Evolutionary conservation across 805 yeast species (phyloP), one percentile per base, ranked within the genome.

Genomic region (Myxozyma kluyveri): DNA sequence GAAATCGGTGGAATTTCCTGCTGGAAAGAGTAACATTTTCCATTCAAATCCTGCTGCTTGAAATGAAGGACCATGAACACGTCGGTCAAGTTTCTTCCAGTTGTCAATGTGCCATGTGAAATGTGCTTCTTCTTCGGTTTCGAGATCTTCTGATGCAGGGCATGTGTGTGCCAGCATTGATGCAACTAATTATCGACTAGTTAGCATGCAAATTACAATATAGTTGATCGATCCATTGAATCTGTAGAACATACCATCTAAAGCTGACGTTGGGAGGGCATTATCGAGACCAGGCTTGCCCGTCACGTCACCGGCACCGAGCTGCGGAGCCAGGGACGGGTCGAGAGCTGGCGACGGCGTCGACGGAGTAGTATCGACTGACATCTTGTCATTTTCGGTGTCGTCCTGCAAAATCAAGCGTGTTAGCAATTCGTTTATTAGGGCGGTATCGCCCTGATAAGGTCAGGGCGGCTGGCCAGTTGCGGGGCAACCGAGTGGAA

Each of bases 11-110:
- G 32, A 22, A 40, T 52, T 53, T 22, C 59, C 93, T 44, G 77
- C 77, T 0, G 96, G 96, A 65, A 89, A 87, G 32, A 91, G 66
- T 37, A 91, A 71, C 2, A 89, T 65, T 60, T 82, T 81, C 72
- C 72, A 57, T 61, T 58, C 50, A 49, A 53, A 63, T 43, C 65
- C 67, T 21, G 68, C 65, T 45, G 64, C 49, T 52, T 61, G 60
- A 63, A 64, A 61, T 33, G 57, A 44, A 21, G 65, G 69, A 7
- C 70, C 67, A 22, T 65, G 64, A 50, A 64, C 52, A 57, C 72
- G 58, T 56, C 65, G 61, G 14, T 63, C 64, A 17, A 72, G 68
- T 47, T 59, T 61, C 40, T 63, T 59, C 68, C 77, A 75, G 62
- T 70, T 67, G 18, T 54, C 57, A 40, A 72, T 67, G 21, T 54